Evolutionary conservation across 106 monocot species (phyloP), one percentile per base, ranked within the genome.

Genomic region (Ottelia alismoides): DNA sequence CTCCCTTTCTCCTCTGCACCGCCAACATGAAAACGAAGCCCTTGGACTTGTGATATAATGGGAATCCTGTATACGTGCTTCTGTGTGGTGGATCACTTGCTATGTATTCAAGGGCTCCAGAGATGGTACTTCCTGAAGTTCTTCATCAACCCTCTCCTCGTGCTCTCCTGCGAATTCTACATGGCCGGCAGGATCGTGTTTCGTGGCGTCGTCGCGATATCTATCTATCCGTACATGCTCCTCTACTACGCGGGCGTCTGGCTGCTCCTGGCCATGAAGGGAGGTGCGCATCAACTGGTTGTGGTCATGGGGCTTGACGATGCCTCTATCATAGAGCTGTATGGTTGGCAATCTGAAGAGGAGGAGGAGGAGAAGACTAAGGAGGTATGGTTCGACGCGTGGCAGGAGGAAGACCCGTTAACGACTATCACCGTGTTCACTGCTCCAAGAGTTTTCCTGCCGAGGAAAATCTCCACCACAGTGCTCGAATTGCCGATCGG

Each of bases 71-170:
- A 27, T 18, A 48, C 57, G 10, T 66, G 66, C 28, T 66, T 56
- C 57, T 25, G 27, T 24, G 31, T 66, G 18, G 25, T 66, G 23
- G 66, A 56, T 22, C 7, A 11, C 18, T 23, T 66, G 11, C 16
- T 66, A 11, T 24, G 56, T 23, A 47, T 48, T 7, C 14, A 56
- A 23, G 66, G 56, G 1, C 22, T 26, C 20, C 27, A 27, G 6
- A 56, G 29, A 56, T 65, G 65, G 65, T 11, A 27, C 25, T 19
- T 20, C 17, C 17, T 66, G 29, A 49, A 57, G 23, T 49, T 30
- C 48, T 66, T 57, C 66, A 31, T 66, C 23, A 46, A 66, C 48
- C 49, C 66, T 7, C 3, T 57, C 18, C 18, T 66, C 2, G 32
- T 66, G 21, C 17, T 57, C 1, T 12, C 23, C 28, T 66, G 56